Base-by-base conservation (phyloP, 495 filamentous ascomycete genomes). In the Hypoxylon intermedium region DNA sequence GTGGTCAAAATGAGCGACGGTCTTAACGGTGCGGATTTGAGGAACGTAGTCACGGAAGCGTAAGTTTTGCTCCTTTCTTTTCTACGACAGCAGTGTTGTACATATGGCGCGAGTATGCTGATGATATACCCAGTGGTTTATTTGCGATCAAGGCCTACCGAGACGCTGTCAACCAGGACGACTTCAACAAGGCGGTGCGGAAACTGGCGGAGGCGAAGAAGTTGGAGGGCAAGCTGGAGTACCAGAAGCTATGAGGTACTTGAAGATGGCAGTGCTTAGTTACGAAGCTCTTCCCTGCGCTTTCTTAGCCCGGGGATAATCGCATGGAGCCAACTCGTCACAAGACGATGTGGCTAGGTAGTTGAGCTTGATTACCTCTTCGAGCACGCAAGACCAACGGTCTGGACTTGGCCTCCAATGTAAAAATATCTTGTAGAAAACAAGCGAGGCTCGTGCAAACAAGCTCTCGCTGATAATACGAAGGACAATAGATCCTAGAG, bases 1-100 rank as follows among this genome's bases (percentile, higher is more conserved):
- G 90, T 99, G 24, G 95, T 99, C 70, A 99, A 99, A 84, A 99
- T 99, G 95, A 95, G 90, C 66, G 95, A 99, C 68, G 91, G 92
- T 33, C 82, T 98, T 33, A 99, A 99, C 76, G 95, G 95, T 66
- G 95, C 95, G 18, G 95, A 99, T 85, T 77, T 99, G 71, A 83
- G 95, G 65, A 99, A 99, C 72, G 92, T 99, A 59, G 92, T 99
- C 41, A 99, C 95, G 1, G 95, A 99, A 82, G 95, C 95, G 92
- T 96, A 85, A 75, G 90, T 87, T 40, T 24, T 49, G 13, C 7
- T 26, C 28, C n/a, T 33, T 16, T 49, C 2, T 18, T 28, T 42
- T 20, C 40, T 6, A 31, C 34, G 34, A 37, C 2, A n/a, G n/a
- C n/a, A n/a, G n/a, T n/a, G n/a, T n/a, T n/a, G n/a, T n/a, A 3